A percentile compares a stretch with the other conserved stretches of the same genome.
Evolutionary conservation across 176 grass and related monocot genomes (phyloP).

Genomic region (Zea luxurians): DNA sequence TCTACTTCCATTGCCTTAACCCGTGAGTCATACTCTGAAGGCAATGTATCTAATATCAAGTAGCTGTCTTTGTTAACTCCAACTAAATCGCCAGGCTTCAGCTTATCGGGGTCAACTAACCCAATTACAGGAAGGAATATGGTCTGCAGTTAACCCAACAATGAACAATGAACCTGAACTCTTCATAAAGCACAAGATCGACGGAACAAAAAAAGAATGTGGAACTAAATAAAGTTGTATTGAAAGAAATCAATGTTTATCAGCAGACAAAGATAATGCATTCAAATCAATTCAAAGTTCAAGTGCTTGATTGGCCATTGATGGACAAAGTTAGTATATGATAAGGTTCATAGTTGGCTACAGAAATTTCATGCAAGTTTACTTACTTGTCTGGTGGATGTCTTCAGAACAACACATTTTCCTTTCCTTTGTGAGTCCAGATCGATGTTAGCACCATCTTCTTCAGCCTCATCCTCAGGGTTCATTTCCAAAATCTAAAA

Average conservation of each 20-base stretch:
- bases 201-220: not conserved
- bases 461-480: slow-evolving; percentile 87
- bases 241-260: not conserved
- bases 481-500: slow-evolving; percentile 94
- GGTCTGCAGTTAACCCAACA: slow-evolving; percentile 47
- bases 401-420: slow-evolving; percentile 92
- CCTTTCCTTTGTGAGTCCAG: slow-evolving; percentile 87
- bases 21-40: slow-evolving; percentile 85
- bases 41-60: slow-evolving; percentile 90
- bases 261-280: not conserved
- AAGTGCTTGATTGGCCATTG: not conserved
- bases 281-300: not conserved
- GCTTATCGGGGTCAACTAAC: slow-evolving; percentile 86
- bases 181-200: not conserved
- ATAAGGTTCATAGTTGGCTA: not conserved
- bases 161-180: not conserved
- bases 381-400: slow-evolving; percentile 70
- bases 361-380: not conserved
- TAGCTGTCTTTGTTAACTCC: slow-evolving; percentile 96
- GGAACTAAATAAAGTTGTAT: not conserved
- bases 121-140: slow-evolving; percentile 92
- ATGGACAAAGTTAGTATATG: not conserved
- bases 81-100: slow-evolving; percentile 90
- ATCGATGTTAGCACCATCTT: slow-evolving; percentile 92
- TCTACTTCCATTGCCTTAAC: slow-evolving; percentile 96